These are phyloP conservation scores for Hypoxylon sp. DNA, from an alignment of 2,329 filamentous ascomycete species.

Conservation along the genomic window DNA sequence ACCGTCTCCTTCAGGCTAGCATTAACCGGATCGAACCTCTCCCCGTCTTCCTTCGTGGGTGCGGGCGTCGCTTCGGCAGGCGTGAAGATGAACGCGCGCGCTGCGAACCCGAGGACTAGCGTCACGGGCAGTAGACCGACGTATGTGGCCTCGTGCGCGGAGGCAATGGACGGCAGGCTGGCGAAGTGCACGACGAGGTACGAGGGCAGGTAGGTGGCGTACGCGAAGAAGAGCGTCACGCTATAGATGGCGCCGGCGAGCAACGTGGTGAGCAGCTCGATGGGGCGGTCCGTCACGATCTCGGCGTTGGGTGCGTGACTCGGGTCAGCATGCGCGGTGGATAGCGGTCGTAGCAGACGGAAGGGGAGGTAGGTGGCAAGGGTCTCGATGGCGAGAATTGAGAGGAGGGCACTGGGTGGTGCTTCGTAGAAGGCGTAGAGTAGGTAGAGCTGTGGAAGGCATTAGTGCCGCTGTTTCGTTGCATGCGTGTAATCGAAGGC, in stretches of 20 bases:
- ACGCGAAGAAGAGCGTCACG: slow-evolving; percentile 76
- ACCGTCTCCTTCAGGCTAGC: slow-evolving; percentile 78
- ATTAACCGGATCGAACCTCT: slow-evolving; percentile 71
- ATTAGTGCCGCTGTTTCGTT: slow-evolving; percentile 11
- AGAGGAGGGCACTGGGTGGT: slow-evolving; percentile 68
- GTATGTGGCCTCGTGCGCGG: slow-evolving; percentile 74
- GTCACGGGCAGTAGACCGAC: slow-evolving; percentile 71
- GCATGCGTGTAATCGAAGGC: not conserved
- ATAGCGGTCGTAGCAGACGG: slow-evolving; percentile 76
- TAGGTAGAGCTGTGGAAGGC: slow-evolving; percentile 71
- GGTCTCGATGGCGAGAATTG: slow-evolving; percentile 75
- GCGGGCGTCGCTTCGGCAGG: slow-evolving; percentile 69
- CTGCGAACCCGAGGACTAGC: slow-evolving; percentile 73
- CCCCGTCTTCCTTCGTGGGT: slow-evolving; percentile 62
- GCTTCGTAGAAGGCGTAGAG: slow-evolving; percentile 83
- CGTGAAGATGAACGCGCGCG: slow-evolving; percentile 82
- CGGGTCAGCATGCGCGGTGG: slow-evolving; percentile 71
- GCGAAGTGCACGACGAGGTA: slow-evolving; percentile 82
- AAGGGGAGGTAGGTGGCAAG: slow-evolving; percentile 79
- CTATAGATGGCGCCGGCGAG: slow-evolving; percentile 81
- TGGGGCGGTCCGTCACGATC: slow-evolving; percentile 72
- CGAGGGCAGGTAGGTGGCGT: slow-evolving; percentile 76
- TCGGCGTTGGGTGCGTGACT: slow-evolving; percentile 69
- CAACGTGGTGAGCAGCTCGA: slow-evolving; percentile 73
- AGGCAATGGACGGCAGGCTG: slow-evolving; percentile 75